Evolutionary conservation across 2,329 filamentous ascomycete species (phyloP).

Genomic region (Fusarium guadeloupense): DNA sequence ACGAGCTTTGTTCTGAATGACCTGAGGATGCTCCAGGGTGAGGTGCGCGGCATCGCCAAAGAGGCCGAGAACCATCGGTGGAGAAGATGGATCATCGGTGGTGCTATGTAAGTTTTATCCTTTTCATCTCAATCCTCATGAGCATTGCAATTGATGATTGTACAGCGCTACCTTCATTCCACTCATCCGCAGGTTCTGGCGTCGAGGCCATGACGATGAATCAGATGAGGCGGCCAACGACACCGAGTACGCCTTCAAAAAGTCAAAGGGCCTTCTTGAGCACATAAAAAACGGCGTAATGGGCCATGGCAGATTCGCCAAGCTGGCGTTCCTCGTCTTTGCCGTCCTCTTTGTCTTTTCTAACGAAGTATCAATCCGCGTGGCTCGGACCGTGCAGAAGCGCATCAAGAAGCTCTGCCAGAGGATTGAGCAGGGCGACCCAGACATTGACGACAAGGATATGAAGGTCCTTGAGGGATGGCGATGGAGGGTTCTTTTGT

Average conservation of each 20-base stretch:
- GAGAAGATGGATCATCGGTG: slow-evolving; percentile 63
- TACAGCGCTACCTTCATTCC: slow-evolving; percentile 62
- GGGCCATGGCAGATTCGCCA: slow-evolving; percentile 57
- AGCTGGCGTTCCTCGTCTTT: slow-evolving; percentile 64
- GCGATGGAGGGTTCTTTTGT: slow-evolving; percentile 65
- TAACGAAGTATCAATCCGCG: slow-evolving; percentile 65
- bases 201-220: slow-evolving; percentile 53
- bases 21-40: slow-evolving; percentile 54
- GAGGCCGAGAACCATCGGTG: slow-evolving; percentile 60
- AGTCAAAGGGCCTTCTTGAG: slow-evolving; percentile 59
- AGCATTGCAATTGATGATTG: slow-evolving; percentile 4
- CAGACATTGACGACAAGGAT: slow-evolving; percentile 58
- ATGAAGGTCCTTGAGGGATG: slow-evolving; percentile 61
- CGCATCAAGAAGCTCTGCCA: slow-evolving; percentile 58
- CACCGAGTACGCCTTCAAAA: slow-evolving; percentile 66
- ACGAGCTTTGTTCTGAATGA: slow-evolving; percentile 55
- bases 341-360: slow-evolving; percentile 67
- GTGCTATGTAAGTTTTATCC: slow-evolving; percentile 55
- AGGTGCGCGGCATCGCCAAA: slow-evolving; percentile 56
- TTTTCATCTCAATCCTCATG: slow-evolving; percentile 2
- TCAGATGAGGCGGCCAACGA: slow-evolving; percentile 55
- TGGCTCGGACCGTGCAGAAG: slow-evolving; percentile 61
- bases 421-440: slow-evolving; percentile 59
- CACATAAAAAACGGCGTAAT: slow-evolving; percentile 59
- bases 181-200: slow-evolving; percentile 61